These are phyloP conservation scores for Ogataea ganodermae DNA, from an alignment of 805 yeast species.

Conservation along the genomic window DNA sequence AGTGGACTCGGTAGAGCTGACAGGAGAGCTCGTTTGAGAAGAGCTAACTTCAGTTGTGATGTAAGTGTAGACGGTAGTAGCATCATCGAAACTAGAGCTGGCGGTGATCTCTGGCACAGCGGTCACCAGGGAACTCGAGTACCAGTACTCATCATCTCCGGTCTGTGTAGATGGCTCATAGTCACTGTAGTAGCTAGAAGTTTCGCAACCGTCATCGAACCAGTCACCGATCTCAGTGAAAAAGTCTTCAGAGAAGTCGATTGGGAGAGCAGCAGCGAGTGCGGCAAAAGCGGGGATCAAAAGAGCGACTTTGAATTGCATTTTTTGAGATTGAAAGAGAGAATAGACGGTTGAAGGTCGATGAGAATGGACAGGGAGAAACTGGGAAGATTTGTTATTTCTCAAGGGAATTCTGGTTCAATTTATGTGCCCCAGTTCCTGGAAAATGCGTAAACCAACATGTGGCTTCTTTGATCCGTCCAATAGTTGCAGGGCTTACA, in stretches of 20 bases:
- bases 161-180: conserved; percentile 1
- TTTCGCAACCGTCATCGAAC: not conserved
- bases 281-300: conserved; percentile 5
- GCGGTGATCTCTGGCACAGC: not conserved
- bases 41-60: not conserved
- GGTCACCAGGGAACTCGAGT: not conserved
- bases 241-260: conserved; percentile 5
- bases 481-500: not conserved
- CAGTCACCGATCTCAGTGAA: not conserved
- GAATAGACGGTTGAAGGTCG: not conserved
- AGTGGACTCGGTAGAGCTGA: too few relatives aligned
- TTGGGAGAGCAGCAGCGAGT: conserved; percentile 11
- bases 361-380: too few relatives aligned
- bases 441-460: not conserved
- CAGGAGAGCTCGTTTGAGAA: too few relatives aligned
- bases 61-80: not conserved
- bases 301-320: conserved; percentile 13
- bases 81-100: not conserved
- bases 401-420: not conserved
- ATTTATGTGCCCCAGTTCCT: not conserved
- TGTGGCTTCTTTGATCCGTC: not conserved
- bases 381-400: not conserved
- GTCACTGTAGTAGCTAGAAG: not conserved
- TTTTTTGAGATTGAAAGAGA: conserved; percentile 1
- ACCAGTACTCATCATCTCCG: not conserved